Evolutionary conservation across 2,329 filamentous ascomycete genomes (phyloP), one percentile per base, ranked within the genome.

Genomic region (Lachnellula arida): DNA sequence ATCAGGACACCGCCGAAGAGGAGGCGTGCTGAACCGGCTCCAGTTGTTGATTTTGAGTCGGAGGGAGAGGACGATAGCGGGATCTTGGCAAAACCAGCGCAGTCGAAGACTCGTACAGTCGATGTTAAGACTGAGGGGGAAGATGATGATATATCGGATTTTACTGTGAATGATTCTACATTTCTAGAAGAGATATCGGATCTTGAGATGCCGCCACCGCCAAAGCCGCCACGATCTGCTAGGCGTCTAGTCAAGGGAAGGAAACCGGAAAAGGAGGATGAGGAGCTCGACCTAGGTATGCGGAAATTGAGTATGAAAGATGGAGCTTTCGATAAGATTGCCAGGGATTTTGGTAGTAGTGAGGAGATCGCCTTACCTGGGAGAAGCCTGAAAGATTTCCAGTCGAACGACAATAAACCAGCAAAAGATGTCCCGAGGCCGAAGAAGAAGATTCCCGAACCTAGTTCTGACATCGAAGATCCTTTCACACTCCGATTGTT

Each of bases 161-260:
- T 44, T 11, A 14, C 25, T 14, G 42, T 44, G 11, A 14, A 44
- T 44, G 42, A 44, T 44, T 19, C n/a, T 44, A 19, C 12, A 23
- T 12, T 56, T 37, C 42, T 62, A 4, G 61, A 64, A 39, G 62
- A 66, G 5, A 61, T 59, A 40, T 64, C 63, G 3, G 50, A 60
- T 0, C 37, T 60, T 7, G 62, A 63, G 19, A 56, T 56, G 14
- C 57, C 61, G 12, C 57, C 63, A 19, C 62, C 42, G 12, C 15
- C n/a, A 5, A 44, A 44, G 22, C 17, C 42, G 15, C 42, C 66
- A 25, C 66, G 55, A 48, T 61, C 64, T 17, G 57, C 55, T 1
- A 60, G 67, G 23, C 67, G 53, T 48, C 51, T 70, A 9, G 61
- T 68, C 8, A 61, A 53, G 49, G 66, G 68, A 17, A 63, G 65